phyloP scores from a whole-genome alignment of 345 rosid species.

The Populus davidiana region DNA sequence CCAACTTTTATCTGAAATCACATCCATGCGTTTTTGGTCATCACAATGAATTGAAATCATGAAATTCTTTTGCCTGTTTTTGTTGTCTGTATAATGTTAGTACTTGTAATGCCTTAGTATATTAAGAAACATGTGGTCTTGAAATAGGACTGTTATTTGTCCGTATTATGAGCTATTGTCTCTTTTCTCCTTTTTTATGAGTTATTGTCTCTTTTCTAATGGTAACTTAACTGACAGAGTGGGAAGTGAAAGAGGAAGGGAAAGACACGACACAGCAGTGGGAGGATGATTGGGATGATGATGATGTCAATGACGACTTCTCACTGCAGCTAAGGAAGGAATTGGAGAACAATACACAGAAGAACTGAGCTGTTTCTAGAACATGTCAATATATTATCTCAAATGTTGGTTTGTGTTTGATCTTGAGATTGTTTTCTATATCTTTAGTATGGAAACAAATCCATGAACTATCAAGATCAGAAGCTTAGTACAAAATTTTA shows the following conservation, averaged over 20 bases:
- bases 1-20: no score
- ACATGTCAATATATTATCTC: not conserved
- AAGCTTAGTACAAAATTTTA: not conserved
- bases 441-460: not conserved
- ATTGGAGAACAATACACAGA: conserved; percentile 52
- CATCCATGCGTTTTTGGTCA: not conserved
- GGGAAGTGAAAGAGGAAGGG: conserved; percentile 77
- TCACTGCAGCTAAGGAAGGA: conserved; percentile 82
- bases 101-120: not conserved
- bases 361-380: conserved; percentile 20
- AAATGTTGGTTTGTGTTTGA: not conserved
- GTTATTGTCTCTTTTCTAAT: not conserved
- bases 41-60: not conserved
- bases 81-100: not conserved
- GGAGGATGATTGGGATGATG: conserved; percentile 98
- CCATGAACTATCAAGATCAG: not conserved
- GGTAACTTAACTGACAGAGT: conserved; percentile 37
- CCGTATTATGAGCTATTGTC: not conserved
- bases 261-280: conserved; percentile 78
- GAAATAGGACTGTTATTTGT: not conserved
- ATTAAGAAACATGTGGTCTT: not conserved
- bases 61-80: not conserved
- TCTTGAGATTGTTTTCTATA: not conserved
- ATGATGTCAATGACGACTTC: conserved; percentile 89
- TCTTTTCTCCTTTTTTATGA: conserved; percentile 2